Base-by-base conservation (phyloP, 768 basidiomycete genomes). In the Russula brevipes region DNA sequence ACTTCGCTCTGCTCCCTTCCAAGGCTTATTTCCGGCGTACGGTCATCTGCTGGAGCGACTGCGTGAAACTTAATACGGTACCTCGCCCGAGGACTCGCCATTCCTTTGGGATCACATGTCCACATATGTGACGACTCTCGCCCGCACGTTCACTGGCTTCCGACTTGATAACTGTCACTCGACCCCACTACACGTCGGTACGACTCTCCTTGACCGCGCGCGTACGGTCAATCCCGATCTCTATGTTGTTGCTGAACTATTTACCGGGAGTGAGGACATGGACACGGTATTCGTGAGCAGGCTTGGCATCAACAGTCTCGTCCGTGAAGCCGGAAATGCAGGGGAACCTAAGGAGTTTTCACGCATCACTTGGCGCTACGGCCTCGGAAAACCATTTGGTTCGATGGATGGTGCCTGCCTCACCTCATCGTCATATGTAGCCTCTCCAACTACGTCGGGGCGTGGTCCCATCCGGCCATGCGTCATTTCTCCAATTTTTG, bases 151-250 rank as follows among this genome's bases (percentile, higher is more conserved):
- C 72, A 89, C 98, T 64, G 97, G 97, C 10, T 99, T 99, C 82
- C 85, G 97, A 35, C 88, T 99, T 69, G 97, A 99, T 76, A 99
- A 99, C 72, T 97, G 94, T 66, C 96, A 99, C 75, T 98, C 96
- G 4, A 99, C 97, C 0, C 97, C 97, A 14, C 76, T 98, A 39
- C 85, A 92, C 67, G 94, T 98, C n/a, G 97, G 97, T n/a, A 87
- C 88, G n/a, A 79, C 81, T 50, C 87, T 99, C 79, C 85, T 99
- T 41, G 97, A 99, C 72, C 86, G 87, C 17, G 95, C 95, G 6
- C 84, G 97, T 38, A 85, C 85, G 24, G 85, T 85, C 56, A 93
- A 93, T 67, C 95, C 94, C 1, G 82, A 98, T 69, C 79, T 99
- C n/a, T 98, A 98, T 70, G 85, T 99, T 39, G 94, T 92, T 70